Evolutionary conservation across 179 eudicot species (phyloP).

Genomic region (Sideroxylon spinosum): DNA sequence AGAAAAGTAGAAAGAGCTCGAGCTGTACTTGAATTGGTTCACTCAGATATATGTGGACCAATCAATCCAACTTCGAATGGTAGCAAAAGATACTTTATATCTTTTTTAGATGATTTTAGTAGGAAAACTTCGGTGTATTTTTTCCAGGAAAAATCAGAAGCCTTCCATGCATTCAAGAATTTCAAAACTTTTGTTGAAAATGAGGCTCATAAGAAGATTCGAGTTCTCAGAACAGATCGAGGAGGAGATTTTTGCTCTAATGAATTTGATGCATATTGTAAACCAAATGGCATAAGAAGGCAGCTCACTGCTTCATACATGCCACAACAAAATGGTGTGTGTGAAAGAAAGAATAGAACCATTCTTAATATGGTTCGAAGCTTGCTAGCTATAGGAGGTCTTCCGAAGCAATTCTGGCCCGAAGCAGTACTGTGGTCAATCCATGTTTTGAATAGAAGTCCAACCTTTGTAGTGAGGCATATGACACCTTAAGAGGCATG

Average conservation of each 20-base stretch:
- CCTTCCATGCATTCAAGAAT: background rate
- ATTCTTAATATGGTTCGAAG: background rate
- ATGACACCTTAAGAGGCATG: background rate
- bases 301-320: background rate
- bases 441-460: background rate
- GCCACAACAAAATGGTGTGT: background rate
- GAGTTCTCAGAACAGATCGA: background rate
- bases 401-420: background rate
- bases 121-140: background rate
- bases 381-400: background rate
- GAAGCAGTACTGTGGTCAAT: background rate
- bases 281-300: background rate
- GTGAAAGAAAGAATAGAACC: constrained; percentile 1
- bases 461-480: too few relatives aligned
- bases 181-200: background rate
- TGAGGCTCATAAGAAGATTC: background rate
- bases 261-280: background rate
- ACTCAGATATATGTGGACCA: background rate
- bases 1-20: background rate
- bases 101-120: background rate
- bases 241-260: background rate
- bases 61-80: background rate
- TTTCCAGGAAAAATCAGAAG: background rate
- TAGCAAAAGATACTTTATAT: background rate
- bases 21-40: background rate